Evolutionary conservation across 2,329 filamentous ascomycete genomes (phyloP), one percentile per base, ranked within the genome.

Genomic region (Botrytis paeoniae): DNA sequence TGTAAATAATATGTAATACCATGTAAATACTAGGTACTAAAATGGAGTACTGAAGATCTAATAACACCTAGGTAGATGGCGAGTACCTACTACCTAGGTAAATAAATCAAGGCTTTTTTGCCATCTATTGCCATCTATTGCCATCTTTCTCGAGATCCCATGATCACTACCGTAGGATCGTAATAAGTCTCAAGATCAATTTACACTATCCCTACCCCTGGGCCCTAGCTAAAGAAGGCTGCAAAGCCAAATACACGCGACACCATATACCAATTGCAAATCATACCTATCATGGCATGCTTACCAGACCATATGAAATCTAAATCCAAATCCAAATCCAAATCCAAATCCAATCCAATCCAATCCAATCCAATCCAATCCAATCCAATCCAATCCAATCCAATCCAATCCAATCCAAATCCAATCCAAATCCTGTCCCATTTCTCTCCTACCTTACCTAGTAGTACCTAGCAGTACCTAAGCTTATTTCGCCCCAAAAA

Each of bases 61-160:
- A n/a, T 22, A 8, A 20, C 22, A 22, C 20, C 43, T 45, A 22
- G 43, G 20, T n/a, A 57, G 43, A 69, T 51, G 48, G n/a, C 20
- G 16, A 69, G 48, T 48, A 48, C 8, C 43, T 9, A 9, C 8
- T 48, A 48, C 45, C 20, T 4, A 32, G 37, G 2, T 4, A n/a
- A 35, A 25, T 51, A 39, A 32, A 48, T 35, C 64, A 54, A 39
- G 22, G 37, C n/a, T 25, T 32, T 69, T 54, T 48, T 1, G 48
- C 48, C 48, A n/a, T 51, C 43, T 22, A 5, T 45, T 9, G 16
- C 37, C 37, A 37, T 37, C 37, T 1, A 35, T 4, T 35, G 32
- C 35, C 48, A 59, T 69, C 29, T 20, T 41, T 25, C 59, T 37
- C 25, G n/a, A 60, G 66, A 60, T 70, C 68, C 37, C 32, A 70